Evolutionary conservation across 768 basidiomycete species (phyloP), one percentile per base, ranked within the genome.

Genomic region (Phaeolepiota aurea): DNA sequence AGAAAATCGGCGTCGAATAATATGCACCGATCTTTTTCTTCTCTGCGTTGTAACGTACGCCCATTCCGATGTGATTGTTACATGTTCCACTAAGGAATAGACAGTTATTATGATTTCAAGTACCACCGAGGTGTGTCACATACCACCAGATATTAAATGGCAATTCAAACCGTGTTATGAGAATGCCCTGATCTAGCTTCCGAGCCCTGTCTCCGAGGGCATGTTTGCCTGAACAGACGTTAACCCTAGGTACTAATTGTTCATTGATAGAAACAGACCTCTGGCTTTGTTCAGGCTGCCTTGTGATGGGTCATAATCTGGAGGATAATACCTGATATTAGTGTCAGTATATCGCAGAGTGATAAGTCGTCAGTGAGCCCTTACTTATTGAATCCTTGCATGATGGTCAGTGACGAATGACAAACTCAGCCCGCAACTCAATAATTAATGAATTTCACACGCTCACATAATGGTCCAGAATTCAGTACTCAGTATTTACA

Each of bases 11-110:
- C 0, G 93, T 97, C 4, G 89, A 88, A 56, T 85, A 91, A 62
- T 99, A 99, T 43, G 76, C 79, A 11, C 96, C 96, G 22, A 97
- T 76, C 61, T 94, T 97, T 68, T 86, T 86, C 77, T 99, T 99
- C 62, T 98, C 93, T 0, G 96, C 96, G 50, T 99, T 99, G 69
- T 97, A 99, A n/a, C 96, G 87, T 1, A 99, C 96, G 16, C 96
- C 96, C 78, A 96, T 96, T 9, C 96, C 96, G 38, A 99, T 89
- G 64, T 98, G 96, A 50, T 86, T 85, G 59, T 93, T 82, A 65
- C 94, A 99, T 64, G 84, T 84, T 22, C 82, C 89, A 54, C 94
- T 97, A 61, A 25, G 43, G 25, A 20, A 31, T 25, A 14, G 7
- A 5, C 18, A 35, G 33, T 14, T 12, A 37, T 35, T 44, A 37